Evolutionary conservation across 1,139 yeast species (phyloP).

Genomic region (Yamadazyma kanchanaburiensis): DNA sequence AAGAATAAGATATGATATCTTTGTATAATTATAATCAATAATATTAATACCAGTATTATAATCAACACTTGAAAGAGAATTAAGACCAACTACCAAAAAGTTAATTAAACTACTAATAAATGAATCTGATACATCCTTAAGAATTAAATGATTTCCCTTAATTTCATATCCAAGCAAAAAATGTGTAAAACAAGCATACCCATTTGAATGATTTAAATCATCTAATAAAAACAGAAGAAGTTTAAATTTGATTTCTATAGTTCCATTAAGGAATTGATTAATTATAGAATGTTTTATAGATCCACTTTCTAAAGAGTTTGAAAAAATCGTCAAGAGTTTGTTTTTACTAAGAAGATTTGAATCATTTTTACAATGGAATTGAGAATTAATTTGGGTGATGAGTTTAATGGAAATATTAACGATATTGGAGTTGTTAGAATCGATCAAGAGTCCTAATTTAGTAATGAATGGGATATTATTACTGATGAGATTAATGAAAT

Average conservation of each 20-base stretch:
- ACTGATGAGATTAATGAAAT: constrained; percentile 69
- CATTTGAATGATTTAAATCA: constrained; percentile 42
- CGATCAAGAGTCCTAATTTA: constrained; percentile 68
- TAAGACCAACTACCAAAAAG: constrained; percentile 47
- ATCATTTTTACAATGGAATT: constrained; percentile 41
- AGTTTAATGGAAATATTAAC: constrained; percentile 54
- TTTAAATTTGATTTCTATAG: constrained; percentile 50
- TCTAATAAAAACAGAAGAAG: constrained; percentile 56
- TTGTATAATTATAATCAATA: constrained; percentile 53
- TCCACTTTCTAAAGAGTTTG: constrained; percentile 67
- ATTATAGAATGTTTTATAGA: constrained; percentile 74
- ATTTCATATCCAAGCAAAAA: constrained; percentile 67
- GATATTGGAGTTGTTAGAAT: constrained; percentile 47
- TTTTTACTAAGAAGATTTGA: constrained; percentile 46
- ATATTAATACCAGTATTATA: constrained; percentile 32
- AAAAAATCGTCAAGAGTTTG: constrained; percentile 68
- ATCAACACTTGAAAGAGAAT: constrained; percentile 35
- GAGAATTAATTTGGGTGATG: constrained; percentile 47
- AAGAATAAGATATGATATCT: constrained; percentile 54
- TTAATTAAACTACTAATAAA: constrained; percentile 48
- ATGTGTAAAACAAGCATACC: constrained; percentile 60
- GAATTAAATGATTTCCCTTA: constrained; percentile 29
- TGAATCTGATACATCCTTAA: constrained; percentile 25
- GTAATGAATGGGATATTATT: constrained; percentile 68
- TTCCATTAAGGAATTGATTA: constrained; percentile 57